These are phyloP conservation scores for Fusarium caatingaense DNA, from an alignment of 2,329 filamentous ascomycete species.

Conservation along the genomic window DNA sequence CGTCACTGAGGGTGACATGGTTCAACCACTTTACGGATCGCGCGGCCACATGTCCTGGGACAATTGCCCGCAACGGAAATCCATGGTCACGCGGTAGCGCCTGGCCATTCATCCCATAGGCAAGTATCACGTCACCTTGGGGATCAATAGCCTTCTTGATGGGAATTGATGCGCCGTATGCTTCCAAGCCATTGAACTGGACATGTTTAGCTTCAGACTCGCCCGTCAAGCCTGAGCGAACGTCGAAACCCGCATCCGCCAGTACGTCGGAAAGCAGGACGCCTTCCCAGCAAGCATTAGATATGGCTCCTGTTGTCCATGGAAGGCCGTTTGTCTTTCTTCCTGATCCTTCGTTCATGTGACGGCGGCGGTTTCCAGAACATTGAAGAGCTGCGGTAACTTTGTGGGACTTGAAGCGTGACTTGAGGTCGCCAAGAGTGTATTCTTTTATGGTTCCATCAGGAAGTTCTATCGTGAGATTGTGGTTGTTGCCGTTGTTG, in stretches of 20 bases:
- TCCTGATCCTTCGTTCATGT: constrained; percentile 64
- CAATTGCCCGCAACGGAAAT: constrained; percentile 70
- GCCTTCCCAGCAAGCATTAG: constrained; percentile 69
- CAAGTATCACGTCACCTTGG: constrained; percentile 72
- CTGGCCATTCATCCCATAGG: constrained; percentile 75
- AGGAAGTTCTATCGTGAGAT: constrained; percentile 65
- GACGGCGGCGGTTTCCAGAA: constrained; percentile 68
- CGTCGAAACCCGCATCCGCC: constrained; percentile 64
- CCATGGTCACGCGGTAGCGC: constrained; percentile 74
- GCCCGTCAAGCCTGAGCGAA: constrained; percentile 51
- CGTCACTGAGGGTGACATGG: constrained; percentile 71
- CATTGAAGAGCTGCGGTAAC: constrained; percentile 70
- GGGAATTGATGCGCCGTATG: constrained; percentile 71
- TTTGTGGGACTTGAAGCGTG: constrained; percentile 61
- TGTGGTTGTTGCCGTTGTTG: constrained; percentile 54
- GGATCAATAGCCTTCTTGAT: constrained; percentile 68
- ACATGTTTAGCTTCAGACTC: constrained; percentile 61
- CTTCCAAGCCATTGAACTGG: constrained; percentile 69
- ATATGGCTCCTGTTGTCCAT: constrained; percentile 70
- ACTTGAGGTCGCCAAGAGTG: constrained; percentile 64
- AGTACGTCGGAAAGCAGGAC: constrained; percentile 67
- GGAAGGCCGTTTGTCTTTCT: constrained; percentile 66
- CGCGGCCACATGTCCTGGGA: constrained; percentile 74
- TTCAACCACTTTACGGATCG: constrained; percentile 77
- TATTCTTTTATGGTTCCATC: constrained; percentile 66